Percentiles rank a stretch among this genome's conserved stretches.
These are phyloP conservation scores for Polyplosphaeria fusca DNA, from an alignment of 495 filamentous ascomycete species.

Conservation along the genomic window DNA sequence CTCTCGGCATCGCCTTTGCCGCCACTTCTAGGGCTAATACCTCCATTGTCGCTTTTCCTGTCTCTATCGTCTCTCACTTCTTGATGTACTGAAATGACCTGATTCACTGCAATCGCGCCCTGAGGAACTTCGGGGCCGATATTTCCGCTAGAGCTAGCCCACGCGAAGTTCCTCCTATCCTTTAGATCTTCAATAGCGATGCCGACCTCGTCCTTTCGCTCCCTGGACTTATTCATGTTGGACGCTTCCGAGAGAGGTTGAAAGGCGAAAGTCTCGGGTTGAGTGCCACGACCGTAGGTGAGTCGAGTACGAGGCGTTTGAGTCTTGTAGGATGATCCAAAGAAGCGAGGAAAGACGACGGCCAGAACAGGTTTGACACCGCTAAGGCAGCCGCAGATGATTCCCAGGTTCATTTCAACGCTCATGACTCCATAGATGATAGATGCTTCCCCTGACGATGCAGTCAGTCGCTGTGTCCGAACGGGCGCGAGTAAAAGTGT, in stretches of 20 bases:
- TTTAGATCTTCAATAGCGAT: background rate
- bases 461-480: background rate
- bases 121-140: constrained; percentile 3
- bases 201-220: constrained; percentile 3
- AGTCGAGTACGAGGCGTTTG: constrained; percentile 1
- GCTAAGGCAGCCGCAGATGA: constrained; percentile 29
- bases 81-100: constrained; percentile 10
- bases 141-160: constrained; percentile 16
- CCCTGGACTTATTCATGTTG: constrained; percentile 3
- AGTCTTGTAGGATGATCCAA: constrained; percentile 13
- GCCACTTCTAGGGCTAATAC: background rate
- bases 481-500: too few relatives aligned
- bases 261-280: constrained; percentile 25
- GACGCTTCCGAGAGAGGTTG: constrained; percentile 21
- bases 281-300: constrained; percentile 5
- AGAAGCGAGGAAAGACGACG: constrained; percentile 27
- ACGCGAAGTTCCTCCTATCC: constrained; percentile 11
- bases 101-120: constrained; percentile 19
- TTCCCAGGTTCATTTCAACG: constrained; percentile 28
- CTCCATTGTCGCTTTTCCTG: background rate
- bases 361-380: constrained; percentile 28
- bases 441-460: constrained; percentile 13
- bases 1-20: constrained; percentile 15
- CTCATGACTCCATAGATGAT: constrained; percentile 13
- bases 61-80: background rate